These are phyloP conservation scores for Escovopsis weberi DNA, from an alignment of 2,329 filamentous ascomycete species.

Conservation along the genomic window DNA sequence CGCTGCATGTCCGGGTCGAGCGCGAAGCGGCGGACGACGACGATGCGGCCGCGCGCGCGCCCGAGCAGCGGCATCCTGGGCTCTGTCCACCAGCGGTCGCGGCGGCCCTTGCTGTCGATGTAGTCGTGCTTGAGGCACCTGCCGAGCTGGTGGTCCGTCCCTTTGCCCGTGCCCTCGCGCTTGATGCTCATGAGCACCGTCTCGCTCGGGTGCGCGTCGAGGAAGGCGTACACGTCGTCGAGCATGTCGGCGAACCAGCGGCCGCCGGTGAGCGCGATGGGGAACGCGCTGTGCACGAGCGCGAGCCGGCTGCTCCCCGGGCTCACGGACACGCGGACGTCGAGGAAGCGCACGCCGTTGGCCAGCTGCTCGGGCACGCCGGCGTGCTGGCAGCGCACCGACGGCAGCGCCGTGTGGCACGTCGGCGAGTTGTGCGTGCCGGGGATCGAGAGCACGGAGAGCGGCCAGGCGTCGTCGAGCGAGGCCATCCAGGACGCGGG, in stretches of 20 bases:
- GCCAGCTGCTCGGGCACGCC: constrained; percentile 62
- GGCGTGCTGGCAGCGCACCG: constrained; percentile 84
- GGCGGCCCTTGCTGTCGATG: constrained; percentile 27
- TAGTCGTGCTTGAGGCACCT: constrained; percentile 62
- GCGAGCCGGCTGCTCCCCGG: constrained; percentile 49
- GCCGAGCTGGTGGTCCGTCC: constrained; percentile 65
- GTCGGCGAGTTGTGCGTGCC: constrained; percentile 94
- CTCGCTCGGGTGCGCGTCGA: constrained; percentile 65
- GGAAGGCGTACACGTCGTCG: constrained; percentile 56
- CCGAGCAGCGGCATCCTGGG: constrained; percentile 65
- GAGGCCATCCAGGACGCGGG: constrained; percentile 69
- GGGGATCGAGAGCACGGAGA: constrained; percentile 76
- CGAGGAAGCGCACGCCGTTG: constrained; percentile 88
- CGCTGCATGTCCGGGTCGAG: constrained; percentile 40
- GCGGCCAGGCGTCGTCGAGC: constrained; percentile 54
- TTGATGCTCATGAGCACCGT: constrained; percentile 79
- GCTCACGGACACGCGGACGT: constrained; percentile 57
- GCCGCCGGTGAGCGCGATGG: constrained; percentile 66
- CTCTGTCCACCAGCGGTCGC: constrained; percentile 61
- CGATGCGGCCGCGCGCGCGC: constrained; percentile 65
- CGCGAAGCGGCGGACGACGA: constrained; percentile 69
- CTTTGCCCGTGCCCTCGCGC: constrained; percentile 71
- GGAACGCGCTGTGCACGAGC: constrained; percentile 84
- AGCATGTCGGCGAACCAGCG: constrained; percentile 69
- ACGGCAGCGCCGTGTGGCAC: constrained; percentile 69